Base-by-base conservation (phyloP, 176 grass and related monocot genomes). In the Aegilops sharonensis region DNA sequence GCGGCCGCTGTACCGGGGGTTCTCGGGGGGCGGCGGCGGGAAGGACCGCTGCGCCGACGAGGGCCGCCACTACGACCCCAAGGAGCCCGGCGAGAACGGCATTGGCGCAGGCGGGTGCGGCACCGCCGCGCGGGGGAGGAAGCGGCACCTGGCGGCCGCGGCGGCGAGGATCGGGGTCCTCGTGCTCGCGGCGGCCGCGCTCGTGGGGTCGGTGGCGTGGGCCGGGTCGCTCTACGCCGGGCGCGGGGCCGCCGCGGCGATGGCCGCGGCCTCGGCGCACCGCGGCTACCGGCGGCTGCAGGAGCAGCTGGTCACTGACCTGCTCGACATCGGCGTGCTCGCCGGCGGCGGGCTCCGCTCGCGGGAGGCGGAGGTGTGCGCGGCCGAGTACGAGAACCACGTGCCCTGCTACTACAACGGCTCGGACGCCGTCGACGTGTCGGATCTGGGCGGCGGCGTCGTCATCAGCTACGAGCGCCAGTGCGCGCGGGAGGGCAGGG, bases 351-450 rank as follows among this genome's bases (percentile, higher is more conserved):
- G 93, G 78, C 60, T 80, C 39, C 91, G 84, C 82, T 64, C 87
- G 60, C 91, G 94, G 78, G 97, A 99, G 84, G 64, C 87, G 2
- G 94, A 99, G 77, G 83, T 81, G 32, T 99, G 94, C 85, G 73
- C 40, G 20, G 68, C 89, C 31, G 92, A 96, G 69, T 90, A 91
- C 83, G 94, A 93, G 80, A 90, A 75, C 81, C 89, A 96, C 85
- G 94, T 93, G 30, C 97, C 97, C 65, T 99, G 97, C 88, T 99
- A 96, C 85, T 94, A 94, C 87, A 99, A 99, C 88, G 69, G 92
- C 18, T 93, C 94, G 15, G 94, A 99, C 76, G 89, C 78, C 80
- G 69, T 89, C 62, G 94, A 99, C 89, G 90, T 85, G 43, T 85
- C 88, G 60, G 95, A 98, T 93, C 89, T 81, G 57, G 86, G 88